These are phyloP conservation scores for Thalassiosira sp. DNA, from an alignment of 352 stramenopile species.

Conservation along the genomic window DNA sequence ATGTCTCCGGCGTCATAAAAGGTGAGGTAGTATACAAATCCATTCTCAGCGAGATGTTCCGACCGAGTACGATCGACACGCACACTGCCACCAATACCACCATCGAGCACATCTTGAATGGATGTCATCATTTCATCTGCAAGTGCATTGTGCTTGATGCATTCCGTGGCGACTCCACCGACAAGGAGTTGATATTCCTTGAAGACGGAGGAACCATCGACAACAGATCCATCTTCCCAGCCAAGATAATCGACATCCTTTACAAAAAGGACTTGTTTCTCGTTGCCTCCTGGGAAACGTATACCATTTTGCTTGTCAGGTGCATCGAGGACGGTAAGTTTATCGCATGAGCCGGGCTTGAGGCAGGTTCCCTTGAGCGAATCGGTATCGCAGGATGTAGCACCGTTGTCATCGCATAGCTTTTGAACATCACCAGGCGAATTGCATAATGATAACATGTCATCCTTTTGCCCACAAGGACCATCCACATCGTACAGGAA, in stretches of 20 bases:
- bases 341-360: conserved; percentile 48
- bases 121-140: conserved; percentile 46
- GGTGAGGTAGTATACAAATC: conserved; percentile 68
- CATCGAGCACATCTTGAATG: conserved; percentile 53
- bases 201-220: conserved; percentile 25
- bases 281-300: conserved; percentile 49
- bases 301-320: conserved; percentile 41
- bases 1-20: conserved; percentile 65
- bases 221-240: conserved; percentile 59
- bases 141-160: conserved; percentile 72
- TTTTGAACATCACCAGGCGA: conserved; percentile 90
- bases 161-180: conserved; percentile 57
- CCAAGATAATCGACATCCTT: conserved; percentile 69
- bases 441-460: conserved; percentile 86
- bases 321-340: conserved; percentile 65
- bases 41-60: conserved; percentile 72
- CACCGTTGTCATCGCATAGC: conserved; percentile 64
- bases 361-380: conserved; percentile 61
- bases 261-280: conserved; percentile 61
- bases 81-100: conserved; percentile 51
- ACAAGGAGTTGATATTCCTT: conserved; percentile 56
- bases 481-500: conserved; percentile 90
- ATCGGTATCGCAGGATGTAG: conserved; percentile 43
- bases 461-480: conserved; percentile 82
- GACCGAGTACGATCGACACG: conserved; percentile 51